These are phyloP conservation scores for Durio zibethinus DNA, from an alignment of 345 rosid species.

Conservation along the genomic window DNA sequence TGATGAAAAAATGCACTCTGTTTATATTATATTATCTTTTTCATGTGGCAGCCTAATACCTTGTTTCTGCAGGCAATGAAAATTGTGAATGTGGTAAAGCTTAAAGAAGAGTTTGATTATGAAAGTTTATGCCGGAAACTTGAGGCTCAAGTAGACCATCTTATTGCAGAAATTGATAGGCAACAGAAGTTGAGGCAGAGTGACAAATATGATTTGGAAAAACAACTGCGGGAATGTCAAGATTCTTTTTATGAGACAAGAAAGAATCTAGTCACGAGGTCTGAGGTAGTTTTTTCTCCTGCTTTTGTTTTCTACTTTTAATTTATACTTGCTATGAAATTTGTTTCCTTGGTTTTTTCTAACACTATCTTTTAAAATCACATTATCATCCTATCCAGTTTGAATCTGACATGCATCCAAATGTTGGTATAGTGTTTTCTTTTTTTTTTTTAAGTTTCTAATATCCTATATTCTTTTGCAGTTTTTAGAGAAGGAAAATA, in stretches of 20 bases:
- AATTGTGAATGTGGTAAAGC: slow-evolving; percentile 84
- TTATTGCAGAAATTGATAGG: slow-evolving; percentile 86
- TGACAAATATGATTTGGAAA: slow-evolving; percentile 54
- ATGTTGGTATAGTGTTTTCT: slow-evolving; percentile 5
- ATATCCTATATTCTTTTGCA: slow-evolving; percentile 27
- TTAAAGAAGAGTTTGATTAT: slow-evolving; percentile 91
- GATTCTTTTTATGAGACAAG: slow-evolving; percentile 47
- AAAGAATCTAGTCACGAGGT: slow-evolving; percentile 52
- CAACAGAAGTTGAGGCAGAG: slow-evolving; percentile 57
- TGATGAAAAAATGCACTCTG: neutral
- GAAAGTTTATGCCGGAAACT: slow-evolving; percentile 89
- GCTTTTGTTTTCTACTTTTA: slow-evolving; percentile 15
- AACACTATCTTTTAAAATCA: neutral
- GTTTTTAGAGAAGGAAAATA: slow-evolving; percentile 76
- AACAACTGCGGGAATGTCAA: slow-evolving; percentile 50
- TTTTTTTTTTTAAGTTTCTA: neutral
- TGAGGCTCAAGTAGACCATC: slow-evolving; percentile 73
- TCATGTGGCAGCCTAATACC: slow-evolving; percentile 14
- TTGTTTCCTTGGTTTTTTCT: neutral
- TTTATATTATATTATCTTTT: neutral
- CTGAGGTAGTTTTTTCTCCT: slow-evolving; percentile 63
- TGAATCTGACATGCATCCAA: slow-evolving; percentile 6
- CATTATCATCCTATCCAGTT: neutral
- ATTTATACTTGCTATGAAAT: neutral
- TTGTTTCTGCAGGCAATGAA: slow-evolving; percentile 80